These are phyloP conservation scores for Paxillus ammoniavirescens DNA, from an alignment of 768 basidiomycete genomes.

Conservation along the genomic window DNA sequence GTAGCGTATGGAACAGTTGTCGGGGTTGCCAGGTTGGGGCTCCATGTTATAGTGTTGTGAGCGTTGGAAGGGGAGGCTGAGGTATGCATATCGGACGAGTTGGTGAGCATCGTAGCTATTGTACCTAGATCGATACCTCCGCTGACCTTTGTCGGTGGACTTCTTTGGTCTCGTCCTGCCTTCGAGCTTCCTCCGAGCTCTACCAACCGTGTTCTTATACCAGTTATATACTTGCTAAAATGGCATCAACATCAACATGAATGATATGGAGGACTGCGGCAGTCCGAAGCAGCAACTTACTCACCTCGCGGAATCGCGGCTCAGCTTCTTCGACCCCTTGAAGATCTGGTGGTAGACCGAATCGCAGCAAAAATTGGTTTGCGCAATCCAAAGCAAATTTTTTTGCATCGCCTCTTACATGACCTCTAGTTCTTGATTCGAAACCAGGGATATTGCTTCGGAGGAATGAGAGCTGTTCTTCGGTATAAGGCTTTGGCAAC, in stretches of 20 bases:
- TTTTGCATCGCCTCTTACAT: constrained; percentile 66
- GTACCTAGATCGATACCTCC: constrained; percentile 1
- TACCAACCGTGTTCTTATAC: constrained; percentile 70
- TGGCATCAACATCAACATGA: constrained; percentile 4
- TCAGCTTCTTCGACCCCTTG: constrained; percentile 56
- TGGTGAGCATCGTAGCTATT: constrained; percentile 1
- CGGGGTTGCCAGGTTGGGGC: constrained; percentile 35
- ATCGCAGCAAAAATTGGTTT: constrained; percentile 55
- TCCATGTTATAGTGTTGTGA: constrained; percentile 36
- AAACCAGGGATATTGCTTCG: constrained; percentile 53
- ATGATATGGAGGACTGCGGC: background rate
- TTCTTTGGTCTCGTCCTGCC: constrained; percentile 53
- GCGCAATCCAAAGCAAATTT: constrained; percentile 66
- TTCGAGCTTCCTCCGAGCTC: constrained; percentile 56
- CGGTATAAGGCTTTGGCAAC: constrained; percentile 62
- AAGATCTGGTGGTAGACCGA: constrained; percentile 57
- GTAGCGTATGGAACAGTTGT: constrained; percentile 38
- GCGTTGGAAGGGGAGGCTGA: constrained; percentile 17
- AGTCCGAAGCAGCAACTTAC: constrained; percentile 5
- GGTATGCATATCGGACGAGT: background rate
- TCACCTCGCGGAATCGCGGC: constrained; percentile 59
- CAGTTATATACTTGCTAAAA: constrained; percentile 68
- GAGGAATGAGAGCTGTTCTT: constrained; percentile 60
- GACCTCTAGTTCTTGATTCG: constrained; percentile 56
- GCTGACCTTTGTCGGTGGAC: constrained; percentile 48